Conservation (phyloP, 169 alveolate species). For the Babesia divergens region DNA sequence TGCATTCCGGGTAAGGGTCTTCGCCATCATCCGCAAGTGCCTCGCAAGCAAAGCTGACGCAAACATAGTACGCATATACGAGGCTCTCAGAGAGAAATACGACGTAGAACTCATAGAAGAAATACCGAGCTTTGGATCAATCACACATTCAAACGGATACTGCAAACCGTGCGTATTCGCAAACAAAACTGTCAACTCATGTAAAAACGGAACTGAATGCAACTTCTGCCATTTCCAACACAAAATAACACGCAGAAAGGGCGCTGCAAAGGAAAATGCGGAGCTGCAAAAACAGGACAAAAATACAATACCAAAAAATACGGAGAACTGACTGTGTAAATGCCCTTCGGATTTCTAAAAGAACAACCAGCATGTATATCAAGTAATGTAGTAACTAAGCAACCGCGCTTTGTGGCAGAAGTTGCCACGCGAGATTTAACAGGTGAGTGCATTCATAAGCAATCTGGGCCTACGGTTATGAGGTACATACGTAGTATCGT, state of each 20-base stretch:
- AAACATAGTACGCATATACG: slow-evolving; percentile 45
- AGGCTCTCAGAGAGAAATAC: slow-evolving; percentile 49
- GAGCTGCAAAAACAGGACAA: neutral
- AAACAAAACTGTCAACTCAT: slow-evolving; percentile 69
- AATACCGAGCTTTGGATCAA: slow-evolving; percentile 68
- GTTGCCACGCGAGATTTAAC: no score
- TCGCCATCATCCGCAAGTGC: slow-evolving; percentile 35
- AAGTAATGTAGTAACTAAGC: no score
- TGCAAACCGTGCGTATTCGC: slow-evolving; percentile 80
- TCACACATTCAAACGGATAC: slow-evolving; percentile 67
- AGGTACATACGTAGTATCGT: no score
- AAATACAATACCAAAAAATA: neutral
- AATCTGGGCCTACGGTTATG: no score
- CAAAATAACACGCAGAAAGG: slow-evolving; percentile 49
- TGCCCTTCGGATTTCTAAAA: no score
- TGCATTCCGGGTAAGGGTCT: slow-evolving; percentile 30
- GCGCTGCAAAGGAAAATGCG: neutral
- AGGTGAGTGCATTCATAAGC: no score
- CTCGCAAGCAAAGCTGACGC: slow-evolving; percentile 30
- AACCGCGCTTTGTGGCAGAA: no score
- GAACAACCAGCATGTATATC: no score
- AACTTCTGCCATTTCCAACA: slow-evolving; percentile 75
- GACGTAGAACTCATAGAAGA: slow-evolving; percentile 1
- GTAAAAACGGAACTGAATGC: slow-evolving; percentile 68
- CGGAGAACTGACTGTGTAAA: neutral